Evolutionary conservation across 2,329 filamentous ascomycete species (phyloP).

Genomic region (Phaeoacremonium minimum): DNA sequence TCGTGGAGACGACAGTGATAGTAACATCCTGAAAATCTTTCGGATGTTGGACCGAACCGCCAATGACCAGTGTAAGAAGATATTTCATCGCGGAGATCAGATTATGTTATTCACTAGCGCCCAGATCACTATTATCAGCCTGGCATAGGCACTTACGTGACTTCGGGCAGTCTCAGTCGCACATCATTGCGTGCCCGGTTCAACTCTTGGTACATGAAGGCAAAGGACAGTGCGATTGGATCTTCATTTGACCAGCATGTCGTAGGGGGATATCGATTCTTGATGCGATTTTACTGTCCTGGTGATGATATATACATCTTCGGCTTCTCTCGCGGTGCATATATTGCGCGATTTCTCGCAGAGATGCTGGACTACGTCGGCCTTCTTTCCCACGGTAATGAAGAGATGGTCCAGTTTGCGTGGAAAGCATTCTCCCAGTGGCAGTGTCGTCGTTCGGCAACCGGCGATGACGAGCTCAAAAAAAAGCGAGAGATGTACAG

Average conservation of each 20-base stretch:
- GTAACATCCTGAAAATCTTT: conserved; percentile 67
- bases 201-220: conserved; percentile 64
- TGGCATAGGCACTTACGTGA: conserved; percentile 70
- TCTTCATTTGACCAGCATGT: conserved; percentile 80
- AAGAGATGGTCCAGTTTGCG: conserved; percentile 79
- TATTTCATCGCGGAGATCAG: not conserved
- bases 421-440: conserved; percentile 79
- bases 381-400: conserved; percentile 74
- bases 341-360: conserved; percentile 70
- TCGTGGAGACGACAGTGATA: conserved; percentile 57
- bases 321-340: conserved; percentile 69
- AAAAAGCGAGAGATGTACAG: conserved; percentile 61
- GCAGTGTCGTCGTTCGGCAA: conserved; percentile 52
- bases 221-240: conserved; percentile 75
- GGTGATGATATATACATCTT: conserved; percentile 68
- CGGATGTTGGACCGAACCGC: conserved; percentile 63
- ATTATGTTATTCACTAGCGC: not conserved
- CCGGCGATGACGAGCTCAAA: conserved; percentile 34
- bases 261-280: conserved; percentile 75
- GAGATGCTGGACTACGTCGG: conserved; percentile 85
- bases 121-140: conserved; percentile 59
- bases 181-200: conserved; percentile 52
- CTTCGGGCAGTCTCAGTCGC: conserved; percentile 54
- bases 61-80: conserved; percentile 50
- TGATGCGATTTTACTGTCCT: conserved; percentile 68